Evolutionary conservation across 805 yeast genomes (phyloP).

Genomic region (Saturnispora galanensis): DNA sequence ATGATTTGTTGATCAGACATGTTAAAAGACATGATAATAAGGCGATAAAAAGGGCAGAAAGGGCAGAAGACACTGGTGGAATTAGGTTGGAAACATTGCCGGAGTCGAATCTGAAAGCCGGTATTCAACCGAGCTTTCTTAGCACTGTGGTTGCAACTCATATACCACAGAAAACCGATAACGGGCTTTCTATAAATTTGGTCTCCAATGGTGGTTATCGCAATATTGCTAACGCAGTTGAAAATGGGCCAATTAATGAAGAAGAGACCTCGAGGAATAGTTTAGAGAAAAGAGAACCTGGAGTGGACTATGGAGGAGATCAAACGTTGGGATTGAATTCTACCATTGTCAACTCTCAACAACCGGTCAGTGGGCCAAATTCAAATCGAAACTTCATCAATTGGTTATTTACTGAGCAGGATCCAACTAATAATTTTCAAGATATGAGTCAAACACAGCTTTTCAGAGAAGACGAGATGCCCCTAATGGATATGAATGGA

Average conservation of each 20-base stretch:
- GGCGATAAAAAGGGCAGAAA: background rate
- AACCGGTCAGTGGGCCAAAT: too few species aligned
- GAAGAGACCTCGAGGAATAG: too few species aligned
- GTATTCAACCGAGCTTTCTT: slow-evolving; percentile 5
- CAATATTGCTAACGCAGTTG: too few species aligned
- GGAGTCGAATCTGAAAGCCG: too few species aligned
- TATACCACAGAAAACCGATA: background rate
- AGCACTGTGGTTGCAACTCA: slow-evolving; percentile 10
- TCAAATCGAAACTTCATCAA: slow-evolving; percentile 17
- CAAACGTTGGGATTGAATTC: too few species aligned
- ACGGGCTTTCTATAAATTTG: background rate
- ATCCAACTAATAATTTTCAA: background rate
- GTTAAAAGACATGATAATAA: slow-evolving; percentile 31
- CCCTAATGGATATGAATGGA: slow-evolving; percentile 16
- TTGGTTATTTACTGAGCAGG: slow-evolving; percentile 23
- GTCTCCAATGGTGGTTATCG: background rate
- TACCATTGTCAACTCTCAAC: too few species aligned
- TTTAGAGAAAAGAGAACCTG: too few species aligned
- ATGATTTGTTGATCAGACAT: slow-evolving; percentile 43
- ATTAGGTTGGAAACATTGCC: too few species aligned
- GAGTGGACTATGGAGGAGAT: too few species aligned
- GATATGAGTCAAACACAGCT: background rate
- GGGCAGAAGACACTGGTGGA: too few species aligned
- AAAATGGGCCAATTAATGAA: too few species aligned
- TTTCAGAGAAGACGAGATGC: too few species aligned